phyloP scores from a whole-genome alignment of 2,329 filamentous ascomycete genomes.

The Pleomassaria siparia region DNA sequence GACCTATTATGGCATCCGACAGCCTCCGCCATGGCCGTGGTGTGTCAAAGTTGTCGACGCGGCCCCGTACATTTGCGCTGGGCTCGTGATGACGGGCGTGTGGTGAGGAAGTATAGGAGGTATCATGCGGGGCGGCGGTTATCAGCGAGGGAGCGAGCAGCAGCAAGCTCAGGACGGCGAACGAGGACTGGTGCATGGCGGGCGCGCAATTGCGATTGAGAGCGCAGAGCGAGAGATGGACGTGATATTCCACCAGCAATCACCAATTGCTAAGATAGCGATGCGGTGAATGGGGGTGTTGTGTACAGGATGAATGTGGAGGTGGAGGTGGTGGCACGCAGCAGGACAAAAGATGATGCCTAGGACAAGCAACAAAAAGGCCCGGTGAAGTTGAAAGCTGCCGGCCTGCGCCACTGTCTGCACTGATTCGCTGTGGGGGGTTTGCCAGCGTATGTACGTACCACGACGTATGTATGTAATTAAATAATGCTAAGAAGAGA shows the following conservation, averaged over 20 bases:
- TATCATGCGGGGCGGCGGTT: conserved; percentile 35
- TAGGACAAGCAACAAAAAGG: no score
- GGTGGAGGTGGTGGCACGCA: neutral
- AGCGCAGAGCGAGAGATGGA: neutral
- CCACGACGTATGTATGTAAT: no score
- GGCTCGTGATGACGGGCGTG: conserved; percentile 13
- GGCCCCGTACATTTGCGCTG: neutral
- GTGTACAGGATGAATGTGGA: neutral
- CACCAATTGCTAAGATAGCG: conserved; percentile 3
- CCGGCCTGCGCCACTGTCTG: no score
- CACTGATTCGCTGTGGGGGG: no score
- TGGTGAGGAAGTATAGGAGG: conserved; percentile 15
- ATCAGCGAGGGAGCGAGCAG: conserved; percentile 29
- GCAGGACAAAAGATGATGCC: neutral
- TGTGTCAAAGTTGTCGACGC: conserved; percentile 18
- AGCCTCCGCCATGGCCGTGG: conserved; percentile 41
- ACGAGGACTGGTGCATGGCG: conserved; percentile 32
- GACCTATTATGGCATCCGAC: conserved; percentile 38
- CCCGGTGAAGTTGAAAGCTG: no score
- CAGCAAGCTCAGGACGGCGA: conserved; percentile 32
- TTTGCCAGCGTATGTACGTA: no score
- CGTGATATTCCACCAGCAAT: conserved; percentile 1
- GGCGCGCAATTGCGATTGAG: neutral
- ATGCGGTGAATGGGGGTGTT: conserved; percentile 3
- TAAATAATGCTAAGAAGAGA: no score